Percentiles rank a stretch among this genome's conserved stretches.
These are phyloP conservation scores for Polytrichum commune DNA, from an alignment of 225 moss, liverwort and hornwort species.

Conservation along the genomic window DNA sequence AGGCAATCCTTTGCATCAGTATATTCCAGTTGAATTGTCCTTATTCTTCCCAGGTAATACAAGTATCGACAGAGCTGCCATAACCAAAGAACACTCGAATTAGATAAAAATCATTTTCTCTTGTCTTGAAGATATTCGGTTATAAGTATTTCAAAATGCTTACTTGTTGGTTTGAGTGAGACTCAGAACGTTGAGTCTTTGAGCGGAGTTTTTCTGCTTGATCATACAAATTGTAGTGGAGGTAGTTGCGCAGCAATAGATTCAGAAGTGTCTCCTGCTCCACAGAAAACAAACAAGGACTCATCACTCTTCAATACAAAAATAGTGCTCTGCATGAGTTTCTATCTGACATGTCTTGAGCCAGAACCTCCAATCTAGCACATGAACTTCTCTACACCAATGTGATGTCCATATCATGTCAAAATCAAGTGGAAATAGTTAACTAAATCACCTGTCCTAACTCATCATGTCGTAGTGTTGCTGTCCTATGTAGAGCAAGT, in stretches of 20 bases:
- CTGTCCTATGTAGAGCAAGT: constrained; percentile 92
- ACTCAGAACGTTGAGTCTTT: constrained; percentile 91
- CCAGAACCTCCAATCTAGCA: too few relatives aligned
- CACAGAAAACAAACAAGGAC: not conserved
- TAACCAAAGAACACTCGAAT: constrained; percentile 10
- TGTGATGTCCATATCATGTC: too few relatives aligned
- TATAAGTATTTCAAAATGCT: not conserved
- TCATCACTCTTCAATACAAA: too few relatives aligned
- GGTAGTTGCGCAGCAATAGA: constrained; percentile 83
- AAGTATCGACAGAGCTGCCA: constrained; percentile 94
- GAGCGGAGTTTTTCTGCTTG: constrained; percentile 96
- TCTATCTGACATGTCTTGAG: too few relatives aligned
- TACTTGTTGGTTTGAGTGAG: constrained; percentile 96
- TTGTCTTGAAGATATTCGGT: too few relatives aligned
- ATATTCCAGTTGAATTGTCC: constrained; percentile 93
- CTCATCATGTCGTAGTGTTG: constrained; percentile 93
- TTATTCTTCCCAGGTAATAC: constrained; percentile 89
- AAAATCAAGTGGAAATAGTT: too few relatives aligned
- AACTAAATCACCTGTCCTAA: constrained; percentile 67
- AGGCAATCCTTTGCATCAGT: constrained; percentile 95
- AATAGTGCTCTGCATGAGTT: too few relatives aligned
- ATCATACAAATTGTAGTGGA: constrained; percentile 89
- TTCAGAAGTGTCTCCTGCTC: constrained; percentile 86
- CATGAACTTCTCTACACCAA: too few relatives aligned
- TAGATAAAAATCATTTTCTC: not conserved